phyloP scores from a whole-genome alignment of 2,329 filamentous ascomycete genomes.

The Aspergillus piperis region DNA sequence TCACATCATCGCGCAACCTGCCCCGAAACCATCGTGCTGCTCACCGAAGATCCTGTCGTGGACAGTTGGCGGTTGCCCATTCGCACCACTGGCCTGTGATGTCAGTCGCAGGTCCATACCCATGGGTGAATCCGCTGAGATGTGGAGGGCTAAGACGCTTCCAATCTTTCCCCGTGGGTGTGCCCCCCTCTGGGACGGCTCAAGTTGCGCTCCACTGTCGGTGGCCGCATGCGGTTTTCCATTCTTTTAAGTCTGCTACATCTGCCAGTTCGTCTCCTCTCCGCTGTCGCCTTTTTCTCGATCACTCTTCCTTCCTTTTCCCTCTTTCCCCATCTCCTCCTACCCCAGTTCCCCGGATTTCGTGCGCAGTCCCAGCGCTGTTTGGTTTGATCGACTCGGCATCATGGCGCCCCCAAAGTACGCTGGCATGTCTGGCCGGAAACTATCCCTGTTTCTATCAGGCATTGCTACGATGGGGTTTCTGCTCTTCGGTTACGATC shows the following conservation, averaged over 20 bases:
- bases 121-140: neutral
- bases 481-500: conserved; percentile 61
- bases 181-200: conserved; percentile 3
- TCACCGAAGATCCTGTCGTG: conserved; percentile 2
- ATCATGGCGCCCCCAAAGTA: conserved; percentile 55
- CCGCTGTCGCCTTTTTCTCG: neutral
- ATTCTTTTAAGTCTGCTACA: conserved; percentile 4
- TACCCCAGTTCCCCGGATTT: neutral
- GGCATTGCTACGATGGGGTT: conserved; percentile 66
- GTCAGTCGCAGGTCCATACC: neutral
- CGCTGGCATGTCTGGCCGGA: conserved; percentile 61
- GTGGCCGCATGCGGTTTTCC: conserved; percentile 2
- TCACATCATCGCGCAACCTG: conserved; percentile 2
- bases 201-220: neutral
- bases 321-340: neutral
- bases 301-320: neutral
- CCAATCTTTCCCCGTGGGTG: conserved; percentile 9
- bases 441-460: conserved; percentile 59
- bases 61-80: neutral
- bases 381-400: neutral
- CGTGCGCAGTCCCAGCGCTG: neutral
- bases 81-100: conserved; percentile 2
- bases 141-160: conserved; percentile 4
- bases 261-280: neutral
- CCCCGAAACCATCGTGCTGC: conserved; percentile 5